Percentiles rank a stretch among this genome's conserved stretches.
Evolutionary conservation across 164 flowering plant genomes (phyloP).

Genomic region (Vitis rupestris): DNA sequence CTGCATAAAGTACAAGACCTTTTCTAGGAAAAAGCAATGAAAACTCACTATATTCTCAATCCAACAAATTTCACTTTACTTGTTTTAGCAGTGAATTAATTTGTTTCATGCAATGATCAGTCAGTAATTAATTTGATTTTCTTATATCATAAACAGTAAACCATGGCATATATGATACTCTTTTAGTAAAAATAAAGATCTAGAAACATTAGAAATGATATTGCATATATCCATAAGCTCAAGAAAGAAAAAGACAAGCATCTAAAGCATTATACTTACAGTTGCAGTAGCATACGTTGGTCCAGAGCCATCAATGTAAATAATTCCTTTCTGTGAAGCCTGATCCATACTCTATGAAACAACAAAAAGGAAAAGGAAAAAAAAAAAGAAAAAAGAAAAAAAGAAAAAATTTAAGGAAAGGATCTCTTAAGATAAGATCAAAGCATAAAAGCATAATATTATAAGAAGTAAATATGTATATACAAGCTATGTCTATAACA

Average conservation of each 20-base stretch:
- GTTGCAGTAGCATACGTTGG: constrained; percentile 95
- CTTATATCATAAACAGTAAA: not conserved
- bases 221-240: not conserved
- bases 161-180: no score
- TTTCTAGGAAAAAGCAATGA: not conserved
- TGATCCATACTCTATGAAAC: constrained; percentile 65
- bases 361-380: not conserved
- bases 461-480: not conserved
- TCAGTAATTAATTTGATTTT: not conserved
- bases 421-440: no score
- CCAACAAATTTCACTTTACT: not conserved
- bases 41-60: not conserved
- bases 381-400: not conserved
- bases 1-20: not conserved
- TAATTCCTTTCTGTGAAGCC: constrained; percentile 70
- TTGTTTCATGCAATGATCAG: not conserved
- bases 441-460: no score
- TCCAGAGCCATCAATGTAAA: constrained; percentile 84
- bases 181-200: not conserved
- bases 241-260: constrained; percentile 9
- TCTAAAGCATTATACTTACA: constrained; percentile 41
- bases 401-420: no score
- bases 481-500: not conserved
- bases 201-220: not conserved
- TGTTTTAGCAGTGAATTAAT: no score